Evolutionary conservation across 371 early-diverging fungal genomes (phyloP), one percentile per base, ranked within the genome.

Genomic region (Phascolomyces articulosus): DNA sequence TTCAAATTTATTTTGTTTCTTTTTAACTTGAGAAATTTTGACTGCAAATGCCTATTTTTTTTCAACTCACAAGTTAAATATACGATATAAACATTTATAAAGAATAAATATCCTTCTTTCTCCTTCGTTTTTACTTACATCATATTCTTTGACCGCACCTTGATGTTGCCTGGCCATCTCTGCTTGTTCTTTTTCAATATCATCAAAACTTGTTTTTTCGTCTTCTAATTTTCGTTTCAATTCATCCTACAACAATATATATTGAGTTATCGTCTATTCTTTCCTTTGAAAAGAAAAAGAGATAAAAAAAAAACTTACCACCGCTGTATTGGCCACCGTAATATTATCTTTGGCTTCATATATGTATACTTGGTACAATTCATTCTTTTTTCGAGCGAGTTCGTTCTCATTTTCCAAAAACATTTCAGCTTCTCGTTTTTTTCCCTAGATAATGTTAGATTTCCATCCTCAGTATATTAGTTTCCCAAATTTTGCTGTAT

Each of bases 401-500:
- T 86, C 87, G 67, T 97, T 97, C 69, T 96, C 96, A 13, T 87
- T 83, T 64, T 86, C 80, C 21, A 97, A 65, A 68, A 89, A 96
- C 18, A 76, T 76, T 64, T 94, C 91, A 1, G 97, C 96, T 70
- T 95, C 95, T 41, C 82, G 75, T 77, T 94, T 95, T 69, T 88
- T 88, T 8, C 82, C 86, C 90, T 90, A 70, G 2, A 34, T 34
- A 34, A 34, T 24, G 15, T 29, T 41, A 10, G 9, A 10, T 23
- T 1, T 40, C 27, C 28, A n/a, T n/a, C n/a, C n/a, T n/a, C n/a
- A n/a, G n/a, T n/a, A n/a, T n/a, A n/a, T n/a, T n/a, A n/a, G n/a
- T n/a, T n/a, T n/a, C n/a, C n/a, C n/a, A n/a, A n/a, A n/a, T n/a
- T n/a, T n/a, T n/a, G n/a, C n/a, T n/a, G n/a, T n/a, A n/a, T n/a